Evolutionary conservation across 2,329 filamentous ascomycete species (phyloP), one percentile per base, ranked within the genome.

Genomic region (Colletotrichum nymphaeae): DNA sequence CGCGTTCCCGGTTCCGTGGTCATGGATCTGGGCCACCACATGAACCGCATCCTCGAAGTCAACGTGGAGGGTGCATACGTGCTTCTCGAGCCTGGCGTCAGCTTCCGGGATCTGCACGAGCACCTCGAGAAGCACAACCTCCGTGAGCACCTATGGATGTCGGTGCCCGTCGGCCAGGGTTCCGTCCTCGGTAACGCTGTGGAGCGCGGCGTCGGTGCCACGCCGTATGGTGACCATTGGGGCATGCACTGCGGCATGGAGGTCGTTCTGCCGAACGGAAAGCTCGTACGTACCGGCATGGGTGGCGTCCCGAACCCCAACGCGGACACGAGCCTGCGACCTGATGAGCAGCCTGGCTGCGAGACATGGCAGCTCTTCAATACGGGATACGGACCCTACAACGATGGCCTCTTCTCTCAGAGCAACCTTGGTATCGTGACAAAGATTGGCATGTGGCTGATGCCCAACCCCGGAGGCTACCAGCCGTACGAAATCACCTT

Each of bases 381-480:
- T 4, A 83, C 81, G 55, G 84, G 84, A 0, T 85, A 84, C 70
- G 84, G 83, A 1, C 83, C 84, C 1, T 78, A 78, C 35, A 78
- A 78, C 19, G 81, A 82, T 28, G 84, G 85, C 2, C 83, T 88
- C 1, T 89, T 88, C 75, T 83, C 85, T 0, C 86, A 88, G 74
- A 86, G 83, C 1, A 88, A 88, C 63, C 83, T 86, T 11, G 86
- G 86, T 12, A 85, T 89, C 28, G 86, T 88, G 2, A 87, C 86
- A 4, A 88, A 88, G 78, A 87, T 89, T 81, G 87, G 87, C 0
- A 83, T 89, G 75, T 79, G 79, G 79, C 80, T 90, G 42, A 89
- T 89, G 88, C 84, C 85, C 1, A 87, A 88, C 58, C 86, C 86
- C 0, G 86, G 84, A 11, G 86, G 85, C 1, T 85, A 86, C 72